phyloP scores from a whole-genome alignment of 305 asterid genomes.

The Fraxinus nigra region DNA sequence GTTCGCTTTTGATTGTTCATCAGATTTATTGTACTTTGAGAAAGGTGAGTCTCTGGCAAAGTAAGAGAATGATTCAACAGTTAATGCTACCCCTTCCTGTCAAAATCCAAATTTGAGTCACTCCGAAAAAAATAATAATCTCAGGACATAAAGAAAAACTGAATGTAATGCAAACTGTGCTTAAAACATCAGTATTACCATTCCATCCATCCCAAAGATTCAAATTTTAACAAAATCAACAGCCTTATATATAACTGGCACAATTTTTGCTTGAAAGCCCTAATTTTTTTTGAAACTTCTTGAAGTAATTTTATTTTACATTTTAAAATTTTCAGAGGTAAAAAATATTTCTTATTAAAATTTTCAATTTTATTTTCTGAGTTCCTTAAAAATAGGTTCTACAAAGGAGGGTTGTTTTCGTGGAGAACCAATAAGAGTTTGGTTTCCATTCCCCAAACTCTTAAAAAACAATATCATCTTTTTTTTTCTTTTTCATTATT shows the following conservation, averaged over 20 bases:
- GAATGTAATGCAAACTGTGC: not conserved
- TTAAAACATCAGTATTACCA: not conserved
- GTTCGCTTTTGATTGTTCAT: constrained; percentile 64
- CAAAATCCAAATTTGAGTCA: constrained; percentile 24
- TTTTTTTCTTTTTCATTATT: not conserved
- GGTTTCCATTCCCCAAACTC: not conserved
- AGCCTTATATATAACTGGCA: not conserved
- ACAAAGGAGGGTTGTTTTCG: not conserved
- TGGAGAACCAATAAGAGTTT: not conserved
- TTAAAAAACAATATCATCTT: not conserved
- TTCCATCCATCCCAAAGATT: not conserved
- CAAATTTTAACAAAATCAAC: not conserved
- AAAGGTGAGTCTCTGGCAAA: constrained; percentile 48
- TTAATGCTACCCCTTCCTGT: constrained; percentile 71
- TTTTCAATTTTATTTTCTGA: not conserved
- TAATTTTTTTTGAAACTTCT: not conserved
- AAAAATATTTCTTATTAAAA: not conserved
- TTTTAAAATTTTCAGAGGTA: not conserved
- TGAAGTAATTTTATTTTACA: not conserved
- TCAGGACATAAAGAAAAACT: not conserved
- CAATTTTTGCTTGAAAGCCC: not conserved
- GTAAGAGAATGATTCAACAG: constrained; percentile 61
- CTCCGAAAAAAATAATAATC: not conserved
- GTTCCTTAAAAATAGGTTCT: not conserved
- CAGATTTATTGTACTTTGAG: constrained; percentile 35